Percentiles rank a stretch among this genome's conserved stretches.
phyloP scores from a whole-genome alignment of 768 basidiomycete genomes.

The Clitopilus passeckerianus region DNA sequence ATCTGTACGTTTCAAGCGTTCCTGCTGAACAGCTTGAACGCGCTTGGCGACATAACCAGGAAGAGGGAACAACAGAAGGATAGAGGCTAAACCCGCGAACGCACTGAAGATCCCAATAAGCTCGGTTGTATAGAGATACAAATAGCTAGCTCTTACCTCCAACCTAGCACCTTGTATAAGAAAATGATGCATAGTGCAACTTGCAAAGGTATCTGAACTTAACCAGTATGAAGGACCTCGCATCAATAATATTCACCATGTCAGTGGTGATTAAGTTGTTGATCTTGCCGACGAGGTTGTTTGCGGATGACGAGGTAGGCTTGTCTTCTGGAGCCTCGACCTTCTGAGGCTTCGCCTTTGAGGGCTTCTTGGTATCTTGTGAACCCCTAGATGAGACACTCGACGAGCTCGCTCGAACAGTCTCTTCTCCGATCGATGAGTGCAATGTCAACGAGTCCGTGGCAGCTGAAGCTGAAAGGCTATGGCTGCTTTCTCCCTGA shows the following conservation, averaged over 20 bases:
- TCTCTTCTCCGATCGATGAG: conserved; percentile 12
- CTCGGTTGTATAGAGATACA: not conserved
- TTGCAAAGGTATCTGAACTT: conserved; percentile 34
- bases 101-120: conserved; percentile 27
- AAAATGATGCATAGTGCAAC: conserved; percentile 33
- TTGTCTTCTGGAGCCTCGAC: not conserved
- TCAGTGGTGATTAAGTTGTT: conserved; percentile 76
- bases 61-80: conserved; percentile 48
- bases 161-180: conserved; percentile 42
- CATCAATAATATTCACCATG: conserved; percentile 29
- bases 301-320: conserved; percentile 15
- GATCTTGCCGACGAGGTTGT: conserved; percentile 66
- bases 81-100: conserved; percentile 51
- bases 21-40: conserved; percentile 42
- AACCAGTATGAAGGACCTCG: conserved; percentile 28
- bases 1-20: conserved; percentile 50
- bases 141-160: conserved; percentile 26
- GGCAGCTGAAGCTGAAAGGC: not conserved
- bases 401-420: conserved; percentile 11
- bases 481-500: not conserved
- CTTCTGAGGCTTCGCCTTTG: not conserved
- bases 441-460: conserved; percentile 5
- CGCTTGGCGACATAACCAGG: conserved; percentile 50
- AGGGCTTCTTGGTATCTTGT: not conserved
- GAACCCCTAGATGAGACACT: conserved; percentile 11